phyloP scores from a whole-genome alignment of 2,329 filamentous ascomycete genomes.

The Paecilomyces formosus region DNA sequence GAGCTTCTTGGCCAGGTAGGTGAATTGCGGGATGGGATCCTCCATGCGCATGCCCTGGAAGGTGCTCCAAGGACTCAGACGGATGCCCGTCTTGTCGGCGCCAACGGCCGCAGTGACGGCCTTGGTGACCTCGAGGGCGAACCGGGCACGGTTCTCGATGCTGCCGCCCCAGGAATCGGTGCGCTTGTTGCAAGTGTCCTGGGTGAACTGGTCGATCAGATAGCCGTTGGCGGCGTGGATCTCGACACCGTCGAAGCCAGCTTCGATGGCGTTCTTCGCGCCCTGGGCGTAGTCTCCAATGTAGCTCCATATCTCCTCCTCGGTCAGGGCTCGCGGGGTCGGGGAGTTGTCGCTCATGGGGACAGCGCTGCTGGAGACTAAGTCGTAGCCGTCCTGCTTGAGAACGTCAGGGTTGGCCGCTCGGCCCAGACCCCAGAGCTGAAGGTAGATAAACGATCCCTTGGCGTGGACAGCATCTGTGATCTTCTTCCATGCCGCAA shows the following conservation, averaged over 20 bases:
- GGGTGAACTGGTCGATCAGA: conserved; percentile 62
- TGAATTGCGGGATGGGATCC: conserved; percentile 58
- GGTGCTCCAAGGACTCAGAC: conserved; percentile 38
- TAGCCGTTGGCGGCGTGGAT: conserved; percentile 75
- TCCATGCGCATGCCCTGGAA: conserved; percentile 49
- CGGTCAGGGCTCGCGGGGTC: conserved; percentile 1
- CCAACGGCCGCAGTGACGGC: conserved; percentile 37
- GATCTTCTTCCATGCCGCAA: conserved; percentile 53
- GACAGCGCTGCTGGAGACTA: background rate
- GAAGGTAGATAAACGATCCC: conserved; percentile 53
- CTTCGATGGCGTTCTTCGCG: conserved; percentile 38
- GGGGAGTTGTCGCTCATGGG: background rate
- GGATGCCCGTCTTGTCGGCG: conserved; percentile 36
- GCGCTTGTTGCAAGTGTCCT: conserved; percentile 59
- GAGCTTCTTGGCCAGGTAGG: conserved; percentile 47
- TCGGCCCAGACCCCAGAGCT: conserved; percentile 57
- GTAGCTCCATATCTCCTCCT: background rate
- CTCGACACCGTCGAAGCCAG: conserved; percentile 70
- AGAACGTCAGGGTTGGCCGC: conserved; percentile 36
- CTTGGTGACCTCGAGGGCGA: conserved; percentile 53
- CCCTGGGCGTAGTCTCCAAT: background rate
- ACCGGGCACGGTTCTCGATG: conserved; percentile 55
- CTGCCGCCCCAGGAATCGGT: conserved; percentile 47
- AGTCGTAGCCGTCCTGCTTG: conserved; percentile 4
- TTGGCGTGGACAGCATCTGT: conserved; percentile 58